A percentile compares a stretch with the other conserved stretches of the same genome.
phyloP scores from a whole-genome alignment of 2,329 filamentous ascomycete genomes.

The Neopestalotiopsis clavispora region DNA sequence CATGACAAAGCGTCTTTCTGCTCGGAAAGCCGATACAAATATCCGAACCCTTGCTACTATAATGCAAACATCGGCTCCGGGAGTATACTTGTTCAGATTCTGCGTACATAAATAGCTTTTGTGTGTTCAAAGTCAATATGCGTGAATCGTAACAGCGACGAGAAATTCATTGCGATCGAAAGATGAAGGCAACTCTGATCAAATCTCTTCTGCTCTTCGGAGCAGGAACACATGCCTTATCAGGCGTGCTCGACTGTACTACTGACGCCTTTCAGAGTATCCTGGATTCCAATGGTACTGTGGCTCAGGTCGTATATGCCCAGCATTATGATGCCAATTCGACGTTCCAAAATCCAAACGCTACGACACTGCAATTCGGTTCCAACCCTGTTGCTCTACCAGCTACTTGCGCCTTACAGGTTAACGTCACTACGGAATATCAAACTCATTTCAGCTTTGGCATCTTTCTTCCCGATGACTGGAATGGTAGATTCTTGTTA shows the following conservation, averaged over 20 bases:
- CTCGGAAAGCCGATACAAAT: not conserved
- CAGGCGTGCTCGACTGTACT: not conserved
- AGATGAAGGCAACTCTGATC: not conserved
- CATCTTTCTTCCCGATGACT: slow-evolving; percentile 24
- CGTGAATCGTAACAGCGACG: not conserved
- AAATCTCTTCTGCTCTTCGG: not conserved
- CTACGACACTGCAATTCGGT: not conserved
- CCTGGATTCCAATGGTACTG: not conserved
- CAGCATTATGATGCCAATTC: not conserved
- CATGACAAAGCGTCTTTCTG: not conserved
- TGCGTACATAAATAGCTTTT: not conserved
- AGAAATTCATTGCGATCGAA: not conserved
- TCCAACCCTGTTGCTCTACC: not conserved
- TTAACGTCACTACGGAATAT: not conserved
- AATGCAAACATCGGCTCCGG: not conserved
- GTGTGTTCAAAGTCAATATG: not conserved
- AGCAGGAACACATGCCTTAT: not conserved
- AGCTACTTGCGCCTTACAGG: not conserved
- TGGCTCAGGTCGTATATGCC: not conserved
- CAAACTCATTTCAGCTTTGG: not conserved
- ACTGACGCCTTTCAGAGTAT: not conserved
- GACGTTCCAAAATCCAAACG: not conserved
- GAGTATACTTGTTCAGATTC: not conserved
- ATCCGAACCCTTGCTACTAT: not conserved
- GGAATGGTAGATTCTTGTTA: slow-evolving; percentile 43